Base-by-base conservation (phyloP, 2,329 filamentous ascomycete genomes). In the Microthyrium microscopicum region DNA sequence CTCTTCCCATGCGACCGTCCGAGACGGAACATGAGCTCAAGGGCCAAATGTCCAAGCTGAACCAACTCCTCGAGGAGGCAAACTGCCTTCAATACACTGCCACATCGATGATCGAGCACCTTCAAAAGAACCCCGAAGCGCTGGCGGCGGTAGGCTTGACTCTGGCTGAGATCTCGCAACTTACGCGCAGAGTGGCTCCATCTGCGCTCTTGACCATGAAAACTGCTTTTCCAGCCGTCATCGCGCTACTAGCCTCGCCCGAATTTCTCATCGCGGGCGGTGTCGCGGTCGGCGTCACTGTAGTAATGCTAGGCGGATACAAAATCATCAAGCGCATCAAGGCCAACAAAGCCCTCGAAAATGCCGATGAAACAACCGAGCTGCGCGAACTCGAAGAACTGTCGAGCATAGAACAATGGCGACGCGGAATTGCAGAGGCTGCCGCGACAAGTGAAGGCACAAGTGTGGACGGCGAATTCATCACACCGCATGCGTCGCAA, bases 201-300 rank as follows among this genome's bases (percentile, higher is more conserved):
- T 70, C 73, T 1, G 80, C 87, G 15, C 59, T 98, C 5, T 61
- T 68, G 8, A 61, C 77, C 1, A 59, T 95, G 48, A 91, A 93
- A 55, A 67, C 72, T 25, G 75, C 75, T 15, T 87, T 84, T 24
- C 89, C 89, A 0, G 77, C 80, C 5, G 75, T 93, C 15, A 87
- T 93, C 45, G 80, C 77, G 0, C 67, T 98, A 16, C 69, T 98
- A 3, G 75, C 82, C 0, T 85, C 78, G 36, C 89, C 89, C 1
- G 83, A 98, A 49, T 98, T 98, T 51, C 70, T 94, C 41, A 93
- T 98, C 46, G 84, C 84, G 4, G 83, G 81, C 1, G 81, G 85
- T 27, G 73, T 93, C 11, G 82, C 80, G 1, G 74, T 93, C 1
- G 89, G 89, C 11, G 76, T 93, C n/a, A 95, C 89, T 0, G 75